Base-by-base conservation (phyloP, 2,329 filamentous ascomycete species). In the Coniochaeta prunicola region DNA sequence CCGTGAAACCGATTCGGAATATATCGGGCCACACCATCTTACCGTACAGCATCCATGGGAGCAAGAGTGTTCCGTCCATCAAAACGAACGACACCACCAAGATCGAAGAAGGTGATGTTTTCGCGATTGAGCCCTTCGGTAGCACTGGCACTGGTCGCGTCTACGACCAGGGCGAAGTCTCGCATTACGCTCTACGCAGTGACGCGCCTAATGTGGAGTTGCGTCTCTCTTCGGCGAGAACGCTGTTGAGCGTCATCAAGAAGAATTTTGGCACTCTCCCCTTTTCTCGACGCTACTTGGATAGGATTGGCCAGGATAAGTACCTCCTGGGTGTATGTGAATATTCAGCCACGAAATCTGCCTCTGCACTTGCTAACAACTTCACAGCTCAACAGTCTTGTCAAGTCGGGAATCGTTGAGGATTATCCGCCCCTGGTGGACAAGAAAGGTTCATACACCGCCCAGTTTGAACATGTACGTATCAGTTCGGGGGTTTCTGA, bases 31-130 rank as follows among this genome's bases (percentile, higher is more conserved):
- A 92, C 73, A 89, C 87, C 64, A 92, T 92, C 66, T 78, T 87
- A 50, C 89, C 84, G 60, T 90, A 89, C 73, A 82, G 83, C 66
- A 92, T 92, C 62, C 89, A 92, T 71, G 89, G 89, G 57, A 87
- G 84, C 63, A 92, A 92, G 77, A 90, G 86, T 64, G 87, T 92
- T 38, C 89, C 89, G 0, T 91, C 92, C 66, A 88, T 92, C 59
- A 91, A 91, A 75, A 85, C 85, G 56, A 80, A 80, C 58, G 88
- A 91, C 65, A 84, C 86, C 67, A 91, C 88, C 17, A 91, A 91
- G 77, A 92, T 92, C 89, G 89, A 92, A 74, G 89, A 92, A 72
- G 89, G 89, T 48, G 89, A 92, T 69, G 84, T 87, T 6, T 92
- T 91, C 70, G 89, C 89, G 59, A 91, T 92, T 66, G 89, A 92